A percentile compares a stretch with the other conserved stretches of the same genome.
Conservation (phyloP, 495 filamentous ascomycete species). For the Pyronema domesticum region DNA sequence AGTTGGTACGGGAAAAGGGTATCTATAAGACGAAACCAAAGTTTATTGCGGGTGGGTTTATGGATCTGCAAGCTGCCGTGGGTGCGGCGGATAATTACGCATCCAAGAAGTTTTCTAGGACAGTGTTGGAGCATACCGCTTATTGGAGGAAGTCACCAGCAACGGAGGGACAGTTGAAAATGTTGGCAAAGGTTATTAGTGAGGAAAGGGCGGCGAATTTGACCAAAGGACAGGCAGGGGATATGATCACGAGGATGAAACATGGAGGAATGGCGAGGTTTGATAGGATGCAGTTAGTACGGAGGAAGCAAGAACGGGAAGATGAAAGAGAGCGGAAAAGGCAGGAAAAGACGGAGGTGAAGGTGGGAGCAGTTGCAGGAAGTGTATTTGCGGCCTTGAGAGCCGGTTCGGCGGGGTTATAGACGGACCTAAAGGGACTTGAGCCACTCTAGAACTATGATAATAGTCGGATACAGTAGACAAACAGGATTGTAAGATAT, state of each 20-base stretch:
- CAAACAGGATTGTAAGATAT: neutral
- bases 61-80: constrained; percentile 51
- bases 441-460: neutral
- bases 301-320: neutral
- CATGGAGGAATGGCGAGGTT: constrained; percentile 41
- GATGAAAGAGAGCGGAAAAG: neutral
- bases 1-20: neutral
- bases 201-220: constrained; percentile 33
- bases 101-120: constrained; percentile 37
- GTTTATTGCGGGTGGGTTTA: constrained; percentile 36
- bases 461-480: neutral
- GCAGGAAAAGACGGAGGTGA: constrained; percentile 5
- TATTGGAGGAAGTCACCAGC: constrained; percentile 52
- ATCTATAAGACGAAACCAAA: constrained; percentile 42
- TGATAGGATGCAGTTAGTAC: neutral
- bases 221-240: constrained; percentile 65
- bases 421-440: neutral
- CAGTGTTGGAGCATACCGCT: constrained; percentile 39
- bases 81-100: constrained; percentile 61
- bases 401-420: neutral
- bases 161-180: constrained; percentile 46
- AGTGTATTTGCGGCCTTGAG: neutral
- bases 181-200: constrained; percentile 20
- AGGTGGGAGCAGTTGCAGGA: neutral
- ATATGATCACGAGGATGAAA: constrained; percentile 86